Conservation (phyloP, 2,329 filamentous ascomycete genomes). For the Penicillium sp. region DNA sequence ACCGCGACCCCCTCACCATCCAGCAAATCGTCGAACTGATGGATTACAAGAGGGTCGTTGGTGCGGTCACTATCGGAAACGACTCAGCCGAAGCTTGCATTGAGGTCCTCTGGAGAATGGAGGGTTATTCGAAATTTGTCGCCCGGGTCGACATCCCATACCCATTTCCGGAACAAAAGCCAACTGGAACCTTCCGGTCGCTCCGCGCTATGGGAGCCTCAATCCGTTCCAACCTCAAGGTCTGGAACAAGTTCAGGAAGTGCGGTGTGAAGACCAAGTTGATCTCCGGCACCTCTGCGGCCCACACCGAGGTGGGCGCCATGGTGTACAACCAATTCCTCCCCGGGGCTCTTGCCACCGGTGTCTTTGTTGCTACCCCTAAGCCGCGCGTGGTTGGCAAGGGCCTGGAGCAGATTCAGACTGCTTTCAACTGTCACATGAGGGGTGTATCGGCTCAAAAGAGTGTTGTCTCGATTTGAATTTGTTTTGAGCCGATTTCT, state of each 20-base stretch:
- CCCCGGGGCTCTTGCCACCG: neutral
- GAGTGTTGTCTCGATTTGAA: slow-evolving; percentile 1
- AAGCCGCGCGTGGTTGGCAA: neutral
- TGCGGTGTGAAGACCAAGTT: neutral
- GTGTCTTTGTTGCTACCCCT: neutral
- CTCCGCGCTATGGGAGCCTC: neutral
- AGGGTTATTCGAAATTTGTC: slow-evolving; percentile 2
- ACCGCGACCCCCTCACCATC: neutral
- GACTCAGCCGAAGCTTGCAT: slow-evolving; percentile 8
- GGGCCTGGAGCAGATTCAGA: neutral
- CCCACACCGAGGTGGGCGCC: neutral
- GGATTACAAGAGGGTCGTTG: neutral
- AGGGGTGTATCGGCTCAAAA: neutral
- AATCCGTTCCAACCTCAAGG: neutral
- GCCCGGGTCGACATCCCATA: neutral
- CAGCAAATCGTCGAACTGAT: neutral
- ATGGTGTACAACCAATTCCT: neutral
- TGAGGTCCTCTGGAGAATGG: neutral
- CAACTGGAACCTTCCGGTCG: neutral
- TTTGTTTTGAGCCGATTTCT: neutral
- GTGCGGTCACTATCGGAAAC: slow-evolving; percentile 5
- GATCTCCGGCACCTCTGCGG: neutral
- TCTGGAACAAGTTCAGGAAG: neutral
- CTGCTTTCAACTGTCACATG: neutral
- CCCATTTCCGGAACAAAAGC: neutral